phyloP scores from a whole-genome alignment of 1,284 basidiomycete species.

The Abortiporus biennis region DNA sequence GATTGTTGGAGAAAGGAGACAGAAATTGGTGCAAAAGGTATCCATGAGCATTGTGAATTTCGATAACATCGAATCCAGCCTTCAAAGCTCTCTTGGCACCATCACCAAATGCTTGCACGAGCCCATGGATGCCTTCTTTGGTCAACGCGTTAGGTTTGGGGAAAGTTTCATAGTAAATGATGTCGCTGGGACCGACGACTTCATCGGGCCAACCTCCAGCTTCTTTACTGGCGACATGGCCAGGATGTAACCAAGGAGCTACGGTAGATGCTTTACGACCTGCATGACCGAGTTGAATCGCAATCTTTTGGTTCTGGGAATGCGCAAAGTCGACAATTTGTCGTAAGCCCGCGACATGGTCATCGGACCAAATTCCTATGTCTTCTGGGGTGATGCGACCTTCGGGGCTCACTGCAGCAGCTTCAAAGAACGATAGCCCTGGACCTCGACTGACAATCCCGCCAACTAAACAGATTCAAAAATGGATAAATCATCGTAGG shows the following conservation, averaged over 20 bases:
- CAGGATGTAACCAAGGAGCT: slow-evolving; percentile 51
- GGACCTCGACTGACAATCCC: slow-evolving; percentile 51
- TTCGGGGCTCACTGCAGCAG: slow-evolving; percentile 69
- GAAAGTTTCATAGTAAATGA: slow-evolving; percentile 43
- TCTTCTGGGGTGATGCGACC: slow-evolving; percentile 73
- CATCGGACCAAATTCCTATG: slow-evolving; percentile 68
- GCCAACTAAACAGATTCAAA: too few species aligned
- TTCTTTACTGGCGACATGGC: slow-evolving; percentile 26
- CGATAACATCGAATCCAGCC: slow-evolving; percentile 38
- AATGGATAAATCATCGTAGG: too few species aligned
- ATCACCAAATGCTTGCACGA: slow-evolving; percentile 54
- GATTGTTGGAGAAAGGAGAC: slow-evolving; percentile 53
- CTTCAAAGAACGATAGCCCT: slow-evolving; percentile 59
- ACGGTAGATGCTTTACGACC: slow-evolving; percentile 67
- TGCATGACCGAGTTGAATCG: slow-evolving; percentile 75
- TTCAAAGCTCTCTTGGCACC: slow-evolving; percentile 47
- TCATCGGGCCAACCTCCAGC: slow-evolving; percentile 60
- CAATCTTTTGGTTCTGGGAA: slow-evolving; percentile 54
- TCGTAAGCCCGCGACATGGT: slow-evolving; percentile 58
- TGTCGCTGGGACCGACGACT: slow-evolving; percentile 40
- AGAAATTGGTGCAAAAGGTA: slow-evolving; percentile 37
- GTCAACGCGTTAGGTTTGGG: slow-evolving; percentile 50
- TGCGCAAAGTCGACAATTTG: slow-evolving; percentile 46
- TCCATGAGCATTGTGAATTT: slow-evolving; percentile 34
- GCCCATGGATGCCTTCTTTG: slow-evolving; percentile 42